Base-by-base conservation (phyloP, 805 yeast species). In the Jamesozyma rosinii region DNA sequence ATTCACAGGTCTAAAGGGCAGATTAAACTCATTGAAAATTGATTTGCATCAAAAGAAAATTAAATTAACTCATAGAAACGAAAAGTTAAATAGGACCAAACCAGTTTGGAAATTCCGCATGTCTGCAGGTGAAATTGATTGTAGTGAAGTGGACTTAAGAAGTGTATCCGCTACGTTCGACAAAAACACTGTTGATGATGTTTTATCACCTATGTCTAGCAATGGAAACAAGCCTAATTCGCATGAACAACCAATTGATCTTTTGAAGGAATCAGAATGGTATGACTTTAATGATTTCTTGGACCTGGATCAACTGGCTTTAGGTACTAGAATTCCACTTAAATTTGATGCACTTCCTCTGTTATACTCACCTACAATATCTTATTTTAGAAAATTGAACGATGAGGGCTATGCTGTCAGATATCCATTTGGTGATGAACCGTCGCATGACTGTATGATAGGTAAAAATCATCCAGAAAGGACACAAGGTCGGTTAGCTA, bases 281-380 rank as follows among this genome's bases (percentile, higher is more conserved):
- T 68, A 76, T 38, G 94, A 87, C 54, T 63, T 68, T 19, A 82
- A 83, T 44, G 96, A 88, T 57, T 88, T 75, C 51, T 66, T 75
- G 10, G 96, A 88, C 51, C 55, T 87, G 35, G 84, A 82, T 46
- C 65, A 70, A 39, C 57, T 69, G 10, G 70, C 74, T 4, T 50
- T 67, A 1, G 58, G 66, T 4, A 66, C 55, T 46, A 67, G 50
- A 40, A 51, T 66, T 31, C 79, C 79, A 1, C 30, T 54, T 1
- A 61, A 61, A 24, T 62, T 76, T 13, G 64, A 64, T 37, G 64
- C 74, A 1, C 48, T 67, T 5, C 80, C 81, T 0, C 67, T 77
- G 32, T 58, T 71, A 42, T 66, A 50, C 38, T 69, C 83, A 5
- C 86, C 86, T 1, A 64, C 76, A 50, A 74, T 81, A 45, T 73